Evolutionary conservation across 2,329 filamentous ascomycete species (phyloP).

Genomic region (Aureobasidium subglaciale): DNA sequence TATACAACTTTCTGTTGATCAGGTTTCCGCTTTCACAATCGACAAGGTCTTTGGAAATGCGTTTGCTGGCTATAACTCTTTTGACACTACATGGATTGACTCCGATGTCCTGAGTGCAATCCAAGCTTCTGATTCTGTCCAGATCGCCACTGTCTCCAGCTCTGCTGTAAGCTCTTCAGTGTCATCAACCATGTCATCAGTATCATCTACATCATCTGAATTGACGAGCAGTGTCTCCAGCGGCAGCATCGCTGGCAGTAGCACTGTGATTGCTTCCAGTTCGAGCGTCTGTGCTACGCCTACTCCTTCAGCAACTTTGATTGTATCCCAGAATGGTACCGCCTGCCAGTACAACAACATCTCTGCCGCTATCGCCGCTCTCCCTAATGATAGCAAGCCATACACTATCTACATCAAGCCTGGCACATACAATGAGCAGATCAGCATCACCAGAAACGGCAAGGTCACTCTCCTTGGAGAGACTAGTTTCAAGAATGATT

Average conservation of each 20-base stretch:
- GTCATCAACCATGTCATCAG: constrained; percentile 16
- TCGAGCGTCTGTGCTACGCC: constrained; percentile 18
- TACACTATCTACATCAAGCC: constrained; percentile 36
- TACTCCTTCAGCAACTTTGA: constrained; percentile 30
- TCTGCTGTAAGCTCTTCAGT: neutral
- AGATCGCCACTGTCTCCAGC: constrained; percentile 16
- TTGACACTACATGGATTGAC: constrained; percentile 34
- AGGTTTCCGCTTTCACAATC: constrained; percentile 31
- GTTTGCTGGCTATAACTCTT: constrained; percentile 29
- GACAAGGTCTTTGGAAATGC: constrained; percentile 31
- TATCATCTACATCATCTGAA: constrained; percentile 15
- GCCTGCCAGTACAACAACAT: constrained; percentile 36
- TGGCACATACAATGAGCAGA: constrained; percentile 38
- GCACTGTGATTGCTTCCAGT: constrained; percentile 18
- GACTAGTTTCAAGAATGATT: constrained; percentile 30
- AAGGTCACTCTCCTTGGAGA: constrained; percentile 33
- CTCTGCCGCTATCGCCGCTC: constrained; percentile 37
- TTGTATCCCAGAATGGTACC: constrained; percentile 24
- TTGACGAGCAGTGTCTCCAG: constrained; percentile 15
- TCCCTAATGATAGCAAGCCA: constrained; percentile 35
- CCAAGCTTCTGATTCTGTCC: constrained; percentile 25
- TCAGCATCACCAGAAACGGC: constrained; percentile 35
- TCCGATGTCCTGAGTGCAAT: constrained; percentile 29
- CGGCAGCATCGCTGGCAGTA: constrained; percentile 17
- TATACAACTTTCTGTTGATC: constrained; percentile 27